These are phyloP conservation scores for Orbilia ellipsospora DNA, from an alignment of 2,329 filamentous ascomycete species.

Conservation along the genomic window DNA sequence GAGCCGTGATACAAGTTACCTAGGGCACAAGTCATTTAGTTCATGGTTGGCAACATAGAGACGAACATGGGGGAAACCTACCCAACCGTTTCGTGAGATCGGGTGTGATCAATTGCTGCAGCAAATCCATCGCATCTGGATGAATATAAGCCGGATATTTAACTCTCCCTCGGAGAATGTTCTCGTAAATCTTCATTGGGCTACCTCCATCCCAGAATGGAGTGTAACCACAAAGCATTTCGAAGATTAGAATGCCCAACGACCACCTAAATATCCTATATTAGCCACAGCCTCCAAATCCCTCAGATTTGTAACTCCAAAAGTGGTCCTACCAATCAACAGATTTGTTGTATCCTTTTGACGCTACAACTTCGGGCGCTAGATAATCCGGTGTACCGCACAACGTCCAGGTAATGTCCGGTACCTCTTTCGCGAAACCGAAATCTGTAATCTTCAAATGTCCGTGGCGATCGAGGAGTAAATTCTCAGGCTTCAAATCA, in stretches of 20 bases:
- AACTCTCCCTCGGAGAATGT: slow-evolving; percentile 93
- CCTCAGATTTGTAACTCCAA: neutral
- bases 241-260: slow-evolving; percentile 95
- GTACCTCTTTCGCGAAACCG: slow-evolving; percentile 96
- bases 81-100: slow-evolving; percentile 89
- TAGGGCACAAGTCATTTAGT: neutral
- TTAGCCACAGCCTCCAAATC: slow-evolving; percentile 47
- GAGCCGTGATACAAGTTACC: slow-evolving; percentile 93
- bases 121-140: slow-evolving; percentile 89
- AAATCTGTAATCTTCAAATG: slow-evolving; percentile 98
- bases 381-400: slow-evolving; percentile 98
- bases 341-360: slow-evolving; percentile 99
- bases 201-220: slow-evolving; percentile 99
- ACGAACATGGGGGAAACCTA: slow-evolving; percentile 4
- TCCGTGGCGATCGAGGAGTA: slow-evolving; percentile 89
- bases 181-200: slow-evolving; percentile 99
- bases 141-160: slow-evolving; percentile 98
- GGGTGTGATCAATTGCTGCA: slow-evolving; percentile 90
- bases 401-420: slow-evolving; percentile 98
- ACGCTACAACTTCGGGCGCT: slow-evolving; percentile 97
- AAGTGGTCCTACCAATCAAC: slow-evolving; percentile 84
- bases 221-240: slow-evolving; percentile 99
- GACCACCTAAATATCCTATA: slow-evolving; percentile 79
- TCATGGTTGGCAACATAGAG: slow-evolving; percentile 5
- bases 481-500: slow-evolving; percentile 94